phyloP scores from a whole-genome alignment of 805 yeast genomes.

The Yarrowia sp. region DNA sequence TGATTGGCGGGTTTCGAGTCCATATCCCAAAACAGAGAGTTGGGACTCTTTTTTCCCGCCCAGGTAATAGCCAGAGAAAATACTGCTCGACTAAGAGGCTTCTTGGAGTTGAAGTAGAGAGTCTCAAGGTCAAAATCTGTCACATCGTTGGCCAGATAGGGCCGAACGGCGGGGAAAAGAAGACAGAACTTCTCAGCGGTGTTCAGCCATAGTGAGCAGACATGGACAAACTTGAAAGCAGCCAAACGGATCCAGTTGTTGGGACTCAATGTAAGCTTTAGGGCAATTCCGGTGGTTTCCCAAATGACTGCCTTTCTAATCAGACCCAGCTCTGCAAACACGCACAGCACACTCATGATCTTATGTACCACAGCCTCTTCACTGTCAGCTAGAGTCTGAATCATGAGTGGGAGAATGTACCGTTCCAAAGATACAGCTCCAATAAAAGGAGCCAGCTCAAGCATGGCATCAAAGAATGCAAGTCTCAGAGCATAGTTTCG shows the following conservation, averaged over 20 bases:
- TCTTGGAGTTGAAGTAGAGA: constrained; percentile 69
- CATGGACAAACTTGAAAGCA: constrained; percentile 64
- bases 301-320: constrained; percentile 59
- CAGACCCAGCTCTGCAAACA: constrained; percentile 63
- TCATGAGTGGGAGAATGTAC: constrained; percentile 81
- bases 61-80: constrained; percentile 71
- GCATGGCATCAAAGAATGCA: constrained; percentile 72
- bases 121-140: constrained; percentile 69
- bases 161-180: constrained; percentile 78
- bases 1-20: constrained; percentile 38
- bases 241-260: constrained; percentile 83
- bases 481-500: constrained; percentile 69
- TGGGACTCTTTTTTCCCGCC: constrained; percentile 65
- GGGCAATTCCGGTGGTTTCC: constrained; percentile 60
- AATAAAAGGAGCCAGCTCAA: constrained; percentile 76
- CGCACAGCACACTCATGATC: constrained; percentile 66
- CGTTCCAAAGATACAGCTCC: constrained; percentile 86
- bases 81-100: constrained; percentile 69
- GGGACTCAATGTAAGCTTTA: constrained; percentile 79
- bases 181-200: constrained; percentile 85
- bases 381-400: constrained; percentile 82
- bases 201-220: constrained; percentile 66
- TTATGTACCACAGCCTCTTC: constrained; percentile 81
- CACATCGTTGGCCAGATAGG: constrained; percentile 79
- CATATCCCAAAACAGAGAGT: constrained; percentile 81